Percentiles rank a stretch among this genome's conserved stretches.
These are phyloP conservation scores for Scutellaria baicalensis DNA, from an alignment of 257 asterid genomes.

Conservation along the genomic window DNA sequence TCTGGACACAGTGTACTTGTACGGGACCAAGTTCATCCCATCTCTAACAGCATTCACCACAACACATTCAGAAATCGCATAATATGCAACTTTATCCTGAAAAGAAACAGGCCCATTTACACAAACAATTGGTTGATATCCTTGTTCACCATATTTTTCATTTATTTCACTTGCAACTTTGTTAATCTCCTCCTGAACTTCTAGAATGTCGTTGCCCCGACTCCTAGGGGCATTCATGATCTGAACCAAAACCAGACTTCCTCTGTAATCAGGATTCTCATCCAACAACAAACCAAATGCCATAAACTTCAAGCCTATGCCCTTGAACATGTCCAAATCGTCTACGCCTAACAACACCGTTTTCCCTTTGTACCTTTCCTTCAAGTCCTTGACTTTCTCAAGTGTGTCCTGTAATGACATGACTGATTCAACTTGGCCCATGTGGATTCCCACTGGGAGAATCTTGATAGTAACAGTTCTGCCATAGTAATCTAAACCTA, in stretches of 20 bases:
- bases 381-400: constrained; percentile 36
- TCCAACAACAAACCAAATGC: constrained; percentile 61
- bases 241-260: constrained; percentile 67
- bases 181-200: constrained; percentile 54
- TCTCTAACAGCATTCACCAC: constrained; percentile 91
- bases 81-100: constrained; percentile 62
- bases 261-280: constrained; percentile 39
- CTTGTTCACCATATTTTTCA: constrained; percentile 31
- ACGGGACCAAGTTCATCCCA: constrained; percentile 94
- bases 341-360: constrained; percentile 70
- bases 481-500: constrained; percentile 81
- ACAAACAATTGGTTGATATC: constrained; percentile 68
- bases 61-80: constrained; percentile 62
- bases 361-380: constrained; percentile 35
- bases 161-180: constrained; percentile 48
- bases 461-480: constrained; percentile 77
- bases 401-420: constrained; percentile 41
- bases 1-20: constrained; percentile 71
- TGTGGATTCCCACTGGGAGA: constrained; percentile 73
- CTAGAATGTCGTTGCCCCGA: constrained; percentile 61
- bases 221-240: constrained; percentile 75
- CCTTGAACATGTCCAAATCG: constrained; percentile 89
- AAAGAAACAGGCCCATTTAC: constrained; percentile 56
- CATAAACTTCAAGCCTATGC: constrained; percentile 63
- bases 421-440: constrained; percentile 46